Evolutionary conservation across 2,329 filamentous ascomycete species (phyloP).

Genomic region (Scytalidium sp.): DNA sequence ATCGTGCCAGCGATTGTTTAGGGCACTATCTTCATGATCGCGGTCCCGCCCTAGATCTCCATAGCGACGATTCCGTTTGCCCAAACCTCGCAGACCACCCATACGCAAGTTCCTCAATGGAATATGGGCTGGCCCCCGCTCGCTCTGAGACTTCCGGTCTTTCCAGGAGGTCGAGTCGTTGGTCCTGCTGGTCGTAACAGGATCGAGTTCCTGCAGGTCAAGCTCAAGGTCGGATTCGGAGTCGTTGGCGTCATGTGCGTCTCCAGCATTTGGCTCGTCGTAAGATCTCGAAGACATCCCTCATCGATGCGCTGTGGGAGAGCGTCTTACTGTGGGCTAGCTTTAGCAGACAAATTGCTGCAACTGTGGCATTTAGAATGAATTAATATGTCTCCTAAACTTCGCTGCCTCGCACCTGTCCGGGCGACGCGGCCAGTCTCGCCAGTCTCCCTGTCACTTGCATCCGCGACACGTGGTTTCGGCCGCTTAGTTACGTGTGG

Average conservation of each 20-base stretch:
- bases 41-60: slow-evolving; percentile 57
- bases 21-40: slow-evolving; percentile 62
- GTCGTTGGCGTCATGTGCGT: slow-evolving; percentile 62
- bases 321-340: not conserved
- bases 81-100: slow-evolving; percentile 56
- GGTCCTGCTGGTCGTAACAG: slow-evolving; percentile 33
- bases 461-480: not conserved
- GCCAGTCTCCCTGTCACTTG: not conserved
- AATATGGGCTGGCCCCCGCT: slow-evolving; percentile 44
- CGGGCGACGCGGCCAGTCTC: not conserved
- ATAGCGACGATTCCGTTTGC: slow-evolving; percentile 50
- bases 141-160: slow-evolving; percentile 23
- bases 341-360: not conserved
- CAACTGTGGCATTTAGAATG: not conserved
- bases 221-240: slow-evolving; percentile 75
- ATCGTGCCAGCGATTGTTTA: slow-evolving; percentile 64
- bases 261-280: slow-evolving; percentile 42
- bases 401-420: not conserved
- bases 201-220: slow-evolving; percentile 78
- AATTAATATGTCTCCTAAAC: not conserved
- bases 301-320: slow-evolving; percentile 28
- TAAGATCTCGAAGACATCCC: slow-evolving; percentile 32
- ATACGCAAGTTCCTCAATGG: slow-evolving; percentile 70
- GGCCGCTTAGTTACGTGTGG: too few relatives aligned
- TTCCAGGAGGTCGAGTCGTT: slow-evolving; percentile 21